A percentile compares a stretch with the other conserved stretches of the same genome.
phyloP scores from a whole-genome alignment of 139 green algal species.

The Astrephomene gubernaculifera region DNA sequence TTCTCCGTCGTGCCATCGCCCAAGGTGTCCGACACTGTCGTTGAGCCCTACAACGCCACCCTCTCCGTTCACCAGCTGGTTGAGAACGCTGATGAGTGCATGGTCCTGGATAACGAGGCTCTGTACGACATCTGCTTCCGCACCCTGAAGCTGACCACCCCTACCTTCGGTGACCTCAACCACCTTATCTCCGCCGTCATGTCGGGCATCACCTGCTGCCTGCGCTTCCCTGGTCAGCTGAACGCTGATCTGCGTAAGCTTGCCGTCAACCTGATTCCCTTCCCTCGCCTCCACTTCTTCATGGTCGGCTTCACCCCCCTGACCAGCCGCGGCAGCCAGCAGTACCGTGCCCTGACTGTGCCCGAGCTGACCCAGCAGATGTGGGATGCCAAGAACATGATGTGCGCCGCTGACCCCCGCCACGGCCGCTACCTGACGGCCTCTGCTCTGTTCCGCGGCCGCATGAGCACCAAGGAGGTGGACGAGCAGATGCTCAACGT shows the following conservation, averaged over 20 bases:
- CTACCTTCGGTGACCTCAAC: constrained; percentile 94
- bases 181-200: constrained; percentile 97
- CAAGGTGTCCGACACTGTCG: constrained; percentile 99
- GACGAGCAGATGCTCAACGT: constrained; percentile 98
- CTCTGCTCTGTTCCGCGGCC: constrained; percentile 87
- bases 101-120: constrained; percentile 77
- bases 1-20: constrained; percentile 99
- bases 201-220: constrained; percentile 95
- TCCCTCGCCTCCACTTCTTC: constrained; percentile 98
- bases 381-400: constrained; percentile 99
- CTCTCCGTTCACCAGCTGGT: constrained; percentile 99
- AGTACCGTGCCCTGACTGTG: constrained; percentile 93
- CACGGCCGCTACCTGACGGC: constrained; percentile 97
- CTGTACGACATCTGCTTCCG: constrained; percentile 99
- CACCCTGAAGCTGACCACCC: constrained; percentile 96
- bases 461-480: constrained; percentile 93
- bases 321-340: constrained; percentile 91
- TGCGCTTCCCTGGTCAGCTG: constrained; percentile 95
- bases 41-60: constrained; percentile 99
- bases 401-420: constrained; percentile 95
- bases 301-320: constrained; percentile 96
- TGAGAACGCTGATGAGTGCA: constrained; percentile 98
- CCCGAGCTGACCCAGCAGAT: constrained; percentile 97
- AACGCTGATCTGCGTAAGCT: constrained; percentile 95
- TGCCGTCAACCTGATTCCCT: constrained; percentile 94